Percentiles rank a stretch among this genome's conserved stretches.
Conservation (phyloP, 768 basidiomycete genomes). For the Dentipellis sp. region DNA sequence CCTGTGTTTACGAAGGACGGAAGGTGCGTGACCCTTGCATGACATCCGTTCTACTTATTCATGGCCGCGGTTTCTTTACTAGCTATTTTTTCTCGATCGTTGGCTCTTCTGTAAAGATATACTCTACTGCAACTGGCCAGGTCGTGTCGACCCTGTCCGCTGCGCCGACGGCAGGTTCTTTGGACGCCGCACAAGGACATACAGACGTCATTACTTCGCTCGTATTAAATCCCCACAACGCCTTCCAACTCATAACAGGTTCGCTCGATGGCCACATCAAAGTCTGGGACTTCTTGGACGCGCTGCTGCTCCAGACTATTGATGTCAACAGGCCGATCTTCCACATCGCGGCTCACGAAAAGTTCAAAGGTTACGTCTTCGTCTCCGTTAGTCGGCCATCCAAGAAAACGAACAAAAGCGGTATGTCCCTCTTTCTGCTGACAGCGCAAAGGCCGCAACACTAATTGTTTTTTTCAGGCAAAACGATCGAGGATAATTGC, state of each 20-base stretch:
- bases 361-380: constrained; percentile 60
- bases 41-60: background rate
- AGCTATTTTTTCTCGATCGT: constrained; percentile 89
- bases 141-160: constrained; percentile 78
- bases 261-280: constrained; percentile 78
- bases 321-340: constrained; percentile 61
- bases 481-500: constrained; percentile 29
- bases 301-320: constrained; percentile 65
- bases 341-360: constrained; percentile 61
- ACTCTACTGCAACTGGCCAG: constrained; percentile 69
- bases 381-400: constrained; percentile 48
- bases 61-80: background rate
- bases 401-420: constrained; percentile 31
- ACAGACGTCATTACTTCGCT: constrained; percentile 61
- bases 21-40: constrained; percentile 39
- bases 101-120: constrained; percentile 76
- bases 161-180: constrained; percentile 18
- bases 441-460: background rate
- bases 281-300: constrained; percentile 93
- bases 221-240: constrained; percentile 74
- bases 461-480: background rate
- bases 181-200: constrained; percentile 25
- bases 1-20: constrained; percentile 86
- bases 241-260: constrained; percentile 82
- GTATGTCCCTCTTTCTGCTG: constrained; percentile 14